phyloP scores from a whole-genome alignment of 2,329 filamentous ascomycete species.

The Curvularia lunata region DNA sequence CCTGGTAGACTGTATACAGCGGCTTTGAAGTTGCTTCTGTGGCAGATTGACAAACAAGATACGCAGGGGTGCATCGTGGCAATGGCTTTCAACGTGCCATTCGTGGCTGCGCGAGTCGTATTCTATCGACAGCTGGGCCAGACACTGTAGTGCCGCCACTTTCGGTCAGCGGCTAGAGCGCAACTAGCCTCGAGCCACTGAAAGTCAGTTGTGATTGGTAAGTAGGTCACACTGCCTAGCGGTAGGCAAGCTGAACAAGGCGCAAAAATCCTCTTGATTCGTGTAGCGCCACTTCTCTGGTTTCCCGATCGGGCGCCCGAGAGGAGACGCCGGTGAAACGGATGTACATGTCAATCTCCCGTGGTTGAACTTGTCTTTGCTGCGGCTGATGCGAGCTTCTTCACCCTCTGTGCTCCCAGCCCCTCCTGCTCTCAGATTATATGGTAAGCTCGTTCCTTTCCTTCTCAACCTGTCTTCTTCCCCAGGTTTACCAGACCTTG shows the following conservation, averaged over 20 bases:
- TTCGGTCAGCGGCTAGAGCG: conserved; percentile 14
- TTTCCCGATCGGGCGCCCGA: conserved; percentile 9
- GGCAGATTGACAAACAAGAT: conserved; percentile 2
- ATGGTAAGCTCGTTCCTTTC: conserved; percentile 3
- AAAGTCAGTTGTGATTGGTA: conserved; percentile 19
- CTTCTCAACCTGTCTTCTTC: background rate
- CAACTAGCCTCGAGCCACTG: conserved; percentile 13
- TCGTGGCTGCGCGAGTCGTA: conserved; percentile 13
- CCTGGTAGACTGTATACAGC: background rate
- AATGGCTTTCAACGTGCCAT: conserved; percentile 4
- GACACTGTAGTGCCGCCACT: conserved; percentile 12
- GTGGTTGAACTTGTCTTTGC: conserved; percentile 3
- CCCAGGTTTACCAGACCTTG: conserved; percentile 4
- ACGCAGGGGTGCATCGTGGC: conserved; percentile 8
- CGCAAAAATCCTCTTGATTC: conserved; percentile 21
- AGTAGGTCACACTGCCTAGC: conserved; percentile 15
- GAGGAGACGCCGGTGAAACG: conserved; percentile 8
- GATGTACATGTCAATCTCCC: conserved; percentile 13
- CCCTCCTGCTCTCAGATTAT: conserved; percentile 5
- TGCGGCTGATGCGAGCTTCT: background rate
- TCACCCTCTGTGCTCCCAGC: conserved; percentile 12
- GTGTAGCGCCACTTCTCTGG: conserved; percentile 10
- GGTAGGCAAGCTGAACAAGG: conserved; percentile 18
- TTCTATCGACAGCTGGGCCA: background rate
- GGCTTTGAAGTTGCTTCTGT: background rate